Base-by-base conservation (phyloP, 2,329 filamentous ascomycete genomes). In the Cadophora luteo-olivacea region DNA sequence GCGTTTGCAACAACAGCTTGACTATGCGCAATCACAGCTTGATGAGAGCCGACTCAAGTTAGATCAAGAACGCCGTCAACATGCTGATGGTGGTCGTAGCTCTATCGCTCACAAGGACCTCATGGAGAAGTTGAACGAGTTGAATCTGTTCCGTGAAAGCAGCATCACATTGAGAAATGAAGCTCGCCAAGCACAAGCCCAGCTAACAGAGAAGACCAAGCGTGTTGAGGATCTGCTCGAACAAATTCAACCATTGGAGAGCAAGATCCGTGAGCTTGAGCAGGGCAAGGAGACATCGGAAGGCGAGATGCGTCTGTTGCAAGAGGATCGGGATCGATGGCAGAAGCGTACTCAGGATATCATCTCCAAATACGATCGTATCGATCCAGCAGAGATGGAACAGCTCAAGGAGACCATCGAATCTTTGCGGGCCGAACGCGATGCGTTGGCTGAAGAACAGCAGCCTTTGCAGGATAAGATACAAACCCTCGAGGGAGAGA, bases 291-390 rank as follows among this genome's bases (percentile, higher is more conserved):
- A 97, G 73, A 78, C 73, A 0, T 70, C 72, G 45, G 77, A 77
- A 51, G 93, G 93, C 14, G 95, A 98, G 78, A 88, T 97, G 77
- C 93, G 92, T 76, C 87, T 97, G 71, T 85, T 98, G 11, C 92
- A 97, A 73, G 92, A 96, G 75, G 95, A 98, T 77, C 91, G 96
- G 19, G 95, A 98, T 78, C 89, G 93, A 68, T 97, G 95, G 92
- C 94, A 97, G 80, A 95, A 97, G 83, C 91, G 96, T 29, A 97
- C 94, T 1, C 94, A 98, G 78, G 93, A 97, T 74, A 97, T 99
- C 70, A 87, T 99, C 62, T 94, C 93, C 73, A 97, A 97, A 78
- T 97, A 98, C 77, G 94, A 97, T 74, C 92, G 95, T 66, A 93
- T 97, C 64, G 96, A 99, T 77, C 95, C 96, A 54, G 93, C 92